A percentile compares a stretch with the other conserved stretches of the same genome.
Evolutionary conservation across 176 grass and related monocot genomes (phyloP).

Genomic region (Luzula sylvatica): DNA sequence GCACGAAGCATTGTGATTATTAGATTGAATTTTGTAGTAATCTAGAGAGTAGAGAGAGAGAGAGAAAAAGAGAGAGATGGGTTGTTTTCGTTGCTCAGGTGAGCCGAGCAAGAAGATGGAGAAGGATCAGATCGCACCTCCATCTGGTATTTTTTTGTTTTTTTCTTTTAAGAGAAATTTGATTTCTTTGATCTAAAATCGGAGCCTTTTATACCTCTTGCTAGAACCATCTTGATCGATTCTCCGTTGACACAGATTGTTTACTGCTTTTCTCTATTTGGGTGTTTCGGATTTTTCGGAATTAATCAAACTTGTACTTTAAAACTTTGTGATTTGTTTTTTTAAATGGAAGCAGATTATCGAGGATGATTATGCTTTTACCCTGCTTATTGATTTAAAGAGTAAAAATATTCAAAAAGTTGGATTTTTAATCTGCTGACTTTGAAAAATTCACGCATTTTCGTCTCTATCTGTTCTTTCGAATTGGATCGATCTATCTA

Average conservation of each 20-base stretch:
- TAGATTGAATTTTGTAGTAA: slow-evolving; percentile 1
- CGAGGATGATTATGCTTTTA: background rate
- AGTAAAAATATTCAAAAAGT: no score
- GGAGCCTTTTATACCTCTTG: background rate
- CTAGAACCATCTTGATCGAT: background rate
- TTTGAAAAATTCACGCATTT: no score
- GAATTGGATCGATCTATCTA: background rate
- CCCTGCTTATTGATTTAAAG: no score
- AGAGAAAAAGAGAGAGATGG: slow-evolving; percentile 25
- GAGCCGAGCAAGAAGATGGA: slow-evolving; percentile 21
- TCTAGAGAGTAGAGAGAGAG: background rate
- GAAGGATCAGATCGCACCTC: slow-evolving; percentile 43
- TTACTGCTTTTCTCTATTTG: background rate
- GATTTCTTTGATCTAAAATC: slow-evolving; percentile 3
- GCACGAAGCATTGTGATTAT: background rate
- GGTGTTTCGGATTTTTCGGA: background rate
- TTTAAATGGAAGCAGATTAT: background rate
- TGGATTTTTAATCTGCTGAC: no score
- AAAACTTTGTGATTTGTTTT: background rate
- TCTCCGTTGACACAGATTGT: background rate
- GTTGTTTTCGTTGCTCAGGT: slow-evolving; percentile 38
- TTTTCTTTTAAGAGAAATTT: background rate
- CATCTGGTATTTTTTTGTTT: slow-evolving; percentile 29
- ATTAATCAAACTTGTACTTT: background rate
- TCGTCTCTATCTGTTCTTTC: background rate